phyloP scores from a whole-genome alignment of 495 filamentous ascomycete genomes.

The Lophiostoma macrostomum region DNA sequence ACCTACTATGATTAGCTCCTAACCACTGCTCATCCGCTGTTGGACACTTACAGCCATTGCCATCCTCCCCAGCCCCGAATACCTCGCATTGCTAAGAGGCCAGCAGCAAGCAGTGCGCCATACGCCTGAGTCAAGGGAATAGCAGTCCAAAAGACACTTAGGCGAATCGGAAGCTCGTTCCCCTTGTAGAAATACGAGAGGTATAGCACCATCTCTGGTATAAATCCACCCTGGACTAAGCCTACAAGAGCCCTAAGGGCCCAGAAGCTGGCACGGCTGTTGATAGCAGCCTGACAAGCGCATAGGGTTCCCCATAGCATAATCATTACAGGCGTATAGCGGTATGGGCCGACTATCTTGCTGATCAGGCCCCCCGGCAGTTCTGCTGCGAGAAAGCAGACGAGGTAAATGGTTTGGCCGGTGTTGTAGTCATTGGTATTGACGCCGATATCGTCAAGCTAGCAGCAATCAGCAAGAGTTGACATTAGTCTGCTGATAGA shows the following conservation, averaged over 20 bases:
- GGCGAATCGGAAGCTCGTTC: conserved; percentile 49
- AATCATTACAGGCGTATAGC: conserved; percentile 48
- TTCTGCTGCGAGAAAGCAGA: conserved; percentile 49
- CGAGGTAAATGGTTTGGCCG: conserved; percentile 41
- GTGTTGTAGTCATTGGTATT: conserved; percentile 44
- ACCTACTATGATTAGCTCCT: background rate
- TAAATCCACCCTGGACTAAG: conserved; percentile 50
- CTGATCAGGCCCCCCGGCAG: conserved; percentile 48
- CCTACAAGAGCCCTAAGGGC: conserved; percentile 48
- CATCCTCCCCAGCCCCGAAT: conserved; percentile 49
- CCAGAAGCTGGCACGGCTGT: conserved; percentile 42
- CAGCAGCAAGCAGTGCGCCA: conserved; percentile 50
- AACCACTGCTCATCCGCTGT: background rate
- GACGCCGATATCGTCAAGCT: conserved; percentile 15
- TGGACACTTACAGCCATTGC: conserved; percentile 51
- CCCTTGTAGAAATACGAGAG: conserved; percentile 54
- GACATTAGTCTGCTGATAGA: too few species aligned
- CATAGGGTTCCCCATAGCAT: conserved; percentile 46
- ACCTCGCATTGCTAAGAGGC: conserved; percentile 52
- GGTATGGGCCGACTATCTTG: conserved; percentile 50
- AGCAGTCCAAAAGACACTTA: conserved; percentile 53
- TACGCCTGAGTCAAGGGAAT: conserved; percentile 37
- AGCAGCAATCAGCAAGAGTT: too few species aligned
- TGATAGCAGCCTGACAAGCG: conserved; percentile 44
- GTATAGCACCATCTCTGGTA: conserved; percentile 52